Base-by-base conservation (phyloP, 2,329 filamentous ascomycete species). In the Macrophomina phaseolina region DNA sequence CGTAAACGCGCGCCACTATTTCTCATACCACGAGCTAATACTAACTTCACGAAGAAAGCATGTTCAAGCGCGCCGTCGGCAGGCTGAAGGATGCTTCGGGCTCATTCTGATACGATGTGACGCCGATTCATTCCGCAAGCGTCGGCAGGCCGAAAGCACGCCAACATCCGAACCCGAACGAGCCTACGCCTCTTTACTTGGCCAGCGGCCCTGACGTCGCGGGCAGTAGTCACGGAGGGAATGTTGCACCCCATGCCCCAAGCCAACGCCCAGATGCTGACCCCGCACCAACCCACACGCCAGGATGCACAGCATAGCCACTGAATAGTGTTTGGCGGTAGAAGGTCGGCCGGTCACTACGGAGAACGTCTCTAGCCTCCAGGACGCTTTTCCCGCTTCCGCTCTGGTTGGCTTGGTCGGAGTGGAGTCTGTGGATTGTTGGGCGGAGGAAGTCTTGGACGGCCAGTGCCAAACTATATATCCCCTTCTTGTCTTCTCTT, bases 141-240 rank as follows among this genome's bases (percentile, higher is more conserved):
- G 56, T 36, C 40, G 56, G 56, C 56, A 46, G 14, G 12, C 56
- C 53, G 38, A 46, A 46, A 16, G 55, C 40, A 18, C 28, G 55
- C 55, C 58, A 62, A 32, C 49, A 49, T 14, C 45, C 45, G 45
- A 62, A 62, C 58, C 58, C 42, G 58, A 42, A 61, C 42, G 30
- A 49, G 56, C 40, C 46, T 16, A 61, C 58, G 58, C 58, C 58
- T 49, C 58, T 38, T 62, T 62, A 49, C 58, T 62, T 62, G 58
- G 58, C 58, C n/a, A 9, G 48, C 12, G 11, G 23, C 5, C 58
- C 58, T 49, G 45, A 49, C 58, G 32, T 62, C 58, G 42, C 14
- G 58, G 30, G 8, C 30, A 48, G 36, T 23, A 6, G 2, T 23
- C 28, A 45, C 5, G 49, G n/a, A 62, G 28, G 32, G 42, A 6